Conservation (phyloP, 768 basidiomycete genomes). For the Auricularia auricula-judae region DNA sequence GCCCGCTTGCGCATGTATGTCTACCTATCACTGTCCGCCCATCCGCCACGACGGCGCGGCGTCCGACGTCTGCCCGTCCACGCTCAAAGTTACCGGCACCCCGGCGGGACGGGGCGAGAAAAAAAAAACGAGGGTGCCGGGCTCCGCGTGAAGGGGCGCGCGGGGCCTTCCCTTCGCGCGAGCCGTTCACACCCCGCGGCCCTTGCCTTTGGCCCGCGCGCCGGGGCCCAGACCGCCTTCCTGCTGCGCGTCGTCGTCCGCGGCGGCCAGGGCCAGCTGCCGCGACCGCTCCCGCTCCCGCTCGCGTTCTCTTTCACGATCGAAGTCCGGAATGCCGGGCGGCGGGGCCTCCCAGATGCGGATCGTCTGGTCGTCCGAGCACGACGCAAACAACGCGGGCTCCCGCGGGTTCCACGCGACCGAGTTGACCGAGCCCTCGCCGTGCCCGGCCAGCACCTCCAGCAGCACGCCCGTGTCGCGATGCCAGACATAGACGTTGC, state of each 20-base stretch:
- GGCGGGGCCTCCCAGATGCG: conserved; percentile 73
- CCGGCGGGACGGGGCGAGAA: not conserved
- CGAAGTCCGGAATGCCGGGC: conserved; percentile 1
- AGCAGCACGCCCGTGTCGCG: conserved; percentile 71
- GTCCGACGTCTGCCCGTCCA: not conserved
- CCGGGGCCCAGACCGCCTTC: not conserved
- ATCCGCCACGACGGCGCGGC: not conserved
- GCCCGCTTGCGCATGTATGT: not conserved
- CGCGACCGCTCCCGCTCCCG: not conserved
- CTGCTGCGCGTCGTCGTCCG: not conserved
- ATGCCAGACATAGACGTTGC: conserved; percentile 93
- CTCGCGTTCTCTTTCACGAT: not conserved
- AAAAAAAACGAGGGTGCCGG: not conserved
- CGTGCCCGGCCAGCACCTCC: conserved; percentile 84
- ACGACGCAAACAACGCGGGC: conserved; percentile 89
- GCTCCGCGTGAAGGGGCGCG: not conserved
- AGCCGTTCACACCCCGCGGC: not conserved
- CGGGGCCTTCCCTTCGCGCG: not conserved
- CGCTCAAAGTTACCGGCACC: not conserved
- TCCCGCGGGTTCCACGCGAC: conserved; percentile 94
- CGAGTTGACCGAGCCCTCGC: conserved; percentile 83
- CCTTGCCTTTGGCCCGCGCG: not conserved
- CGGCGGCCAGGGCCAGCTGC: not conserved
- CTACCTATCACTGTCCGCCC: not conserved
- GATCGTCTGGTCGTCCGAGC: conserved; percentile 85